A percentile compares a stretch with the other conserved stretches of the same genome.
Conservation (phyloP, 192 early-diverging fungal species). For the Coemansia sp. region DNA sequence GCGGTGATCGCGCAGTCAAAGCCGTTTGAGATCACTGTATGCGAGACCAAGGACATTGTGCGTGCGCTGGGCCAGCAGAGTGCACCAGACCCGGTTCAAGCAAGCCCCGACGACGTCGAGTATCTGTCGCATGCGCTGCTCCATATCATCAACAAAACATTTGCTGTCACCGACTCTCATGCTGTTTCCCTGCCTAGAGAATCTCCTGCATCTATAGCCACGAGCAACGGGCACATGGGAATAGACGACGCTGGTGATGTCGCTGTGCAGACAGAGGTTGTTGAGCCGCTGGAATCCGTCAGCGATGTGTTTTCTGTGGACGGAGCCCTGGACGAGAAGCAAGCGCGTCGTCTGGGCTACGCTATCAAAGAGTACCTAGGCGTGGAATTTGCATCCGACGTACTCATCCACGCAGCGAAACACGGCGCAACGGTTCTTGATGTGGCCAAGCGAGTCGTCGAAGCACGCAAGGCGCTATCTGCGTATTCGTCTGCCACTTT, state of each 20-base stretch:
- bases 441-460: conserved; percentile 56
- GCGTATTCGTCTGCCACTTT: conserved; percentile 50
- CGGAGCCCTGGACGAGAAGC: conserved; percentile 54
- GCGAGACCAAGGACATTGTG: conserved; percentile 24
- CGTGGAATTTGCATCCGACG: conserved; percentile 75
- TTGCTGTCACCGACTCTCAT: conserved; percentile 49
- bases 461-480: conserved; percentile 59
- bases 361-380: conserved; percentile 80
- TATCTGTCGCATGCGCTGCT: conserved; percentile 41
- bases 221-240: not conserved
- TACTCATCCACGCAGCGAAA: conserved; percentile 52
- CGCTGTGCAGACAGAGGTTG: conserved; percentile 39
- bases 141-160: conserved; percentile 43
- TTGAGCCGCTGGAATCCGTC: conserved; percentile 45
- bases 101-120: conserved; percentile 16
- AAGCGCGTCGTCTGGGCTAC: conserved; percentile 75
- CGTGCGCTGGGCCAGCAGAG: conserved; percentile 11
- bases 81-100: not conserved
- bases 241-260: conserved; percentile 16
- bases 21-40: conserved; percentile 75
- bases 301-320: conserved; percentile 39
- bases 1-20: conserved; percentile 72
- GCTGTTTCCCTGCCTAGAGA: not conserved
- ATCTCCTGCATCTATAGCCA: not conserved
- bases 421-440: conserved; percentile 51